A percentile compares a stretch with the other conserved stretches of the same genome.
These are phyloP conservation scores for Phaeophleospora eucalypticola DNA, from an alignment of 2,329 filamentous ascomycete genomes.

Conservation along the genomic window DNA sequence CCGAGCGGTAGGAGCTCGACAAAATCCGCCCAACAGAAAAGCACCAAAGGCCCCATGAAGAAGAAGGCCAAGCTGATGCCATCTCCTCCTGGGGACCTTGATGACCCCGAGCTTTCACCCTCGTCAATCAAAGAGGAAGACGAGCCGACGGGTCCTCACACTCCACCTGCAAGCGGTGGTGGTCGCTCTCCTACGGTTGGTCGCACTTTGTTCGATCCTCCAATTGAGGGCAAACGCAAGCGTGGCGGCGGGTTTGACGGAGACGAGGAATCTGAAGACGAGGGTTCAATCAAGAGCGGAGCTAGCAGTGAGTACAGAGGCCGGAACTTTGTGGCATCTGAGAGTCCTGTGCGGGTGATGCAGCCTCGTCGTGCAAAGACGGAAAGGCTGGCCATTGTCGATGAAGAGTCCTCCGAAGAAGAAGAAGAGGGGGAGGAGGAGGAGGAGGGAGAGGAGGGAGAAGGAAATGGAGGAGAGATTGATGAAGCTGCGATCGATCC, in stretches of 20 bases:
- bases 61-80: neutral
- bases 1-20: neutral
- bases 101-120: neutral
- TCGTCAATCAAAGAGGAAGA: neutral
- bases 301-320: neutral
- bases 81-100: neutral
- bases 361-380: neutral
- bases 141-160: neutral
- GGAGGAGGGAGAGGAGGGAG: neutral
- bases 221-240: neutral
- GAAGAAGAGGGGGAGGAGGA: slow-evolving; percentile 1
- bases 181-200: neutral
- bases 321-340: too few species aligned
- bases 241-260: neutral
- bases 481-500: too few species aligned
- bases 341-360: neutral
- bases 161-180: neutral
- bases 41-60: neutral
- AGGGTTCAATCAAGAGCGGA: slow-evolving; percentile 1
- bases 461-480: neutral
- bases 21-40: too few species aligned
- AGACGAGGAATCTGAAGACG: neutral
- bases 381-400: neutral
- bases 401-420: neutral
- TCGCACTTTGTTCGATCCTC: neutral